Evolutionary conservation across 225 moss, liverwort and hornwort genomes (phyloP), one percentile per base, ranked within the genome.

Genomic region (Physcomitrellopsis africana): DNA sequence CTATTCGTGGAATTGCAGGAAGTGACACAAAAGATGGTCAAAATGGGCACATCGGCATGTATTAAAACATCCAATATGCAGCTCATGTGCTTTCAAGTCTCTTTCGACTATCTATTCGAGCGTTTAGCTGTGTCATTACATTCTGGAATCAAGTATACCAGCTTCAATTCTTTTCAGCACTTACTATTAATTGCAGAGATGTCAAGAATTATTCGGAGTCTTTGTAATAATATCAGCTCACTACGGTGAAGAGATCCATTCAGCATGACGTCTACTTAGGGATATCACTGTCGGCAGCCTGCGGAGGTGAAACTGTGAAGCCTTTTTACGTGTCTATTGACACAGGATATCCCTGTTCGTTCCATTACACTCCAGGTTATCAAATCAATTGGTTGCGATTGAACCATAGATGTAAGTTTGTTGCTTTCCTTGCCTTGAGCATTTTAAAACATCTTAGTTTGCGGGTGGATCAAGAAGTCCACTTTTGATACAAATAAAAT

Each of bases 1-100:
- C 47, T 60, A 52, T 64, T 57, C 67, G 51, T 70, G 76, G 51
- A 72, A 72, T 55, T 78, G 74, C 74, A 74, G 77, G 55, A 65
- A 84, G 48, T 77, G 60, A 67, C 65, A 20, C 20, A 42, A 67
- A 61, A 61, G 55, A 56, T 53, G 51, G 17, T 72, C 53, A 29
- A 45, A 48, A 18, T 68, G 42, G 60, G 23, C 60, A 37, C 37
- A 59, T 59, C 24, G 0, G 18, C 80, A 77, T 48, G 16, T 54
- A 20, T 60, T 44, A 70, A 62, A 70, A 54, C n/a, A 59, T 53
- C 48, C 54, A 77, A 17, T 42, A n/a, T 42, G 51, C 68, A 80
- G 68, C 53, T 60, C 62, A 67, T 72, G 29, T 49, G 73, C 42
- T 59, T 59, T 55, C 23, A 45, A 26, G 46, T 74, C 45, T 65